These are phyloP conservation scores for Talaromyces verruculosus DNA, from an alignment of 2,329 filamentous ascomycete genomes.

Conservation along the genomic window DNA sequence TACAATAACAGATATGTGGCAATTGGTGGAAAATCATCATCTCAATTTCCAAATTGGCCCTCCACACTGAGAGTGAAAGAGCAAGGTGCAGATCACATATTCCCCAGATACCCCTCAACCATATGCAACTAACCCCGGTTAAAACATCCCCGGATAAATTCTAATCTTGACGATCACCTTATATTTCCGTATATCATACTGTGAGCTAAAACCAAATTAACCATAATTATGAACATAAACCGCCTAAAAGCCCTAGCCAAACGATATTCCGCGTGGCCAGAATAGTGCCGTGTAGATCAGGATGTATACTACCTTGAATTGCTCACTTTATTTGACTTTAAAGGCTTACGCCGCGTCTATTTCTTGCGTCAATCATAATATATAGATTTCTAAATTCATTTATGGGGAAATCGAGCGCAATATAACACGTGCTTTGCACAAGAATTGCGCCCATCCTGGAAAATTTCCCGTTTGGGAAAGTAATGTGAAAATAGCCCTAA, in stretches of 20 bases:
- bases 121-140: not conserved
- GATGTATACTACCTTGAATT: not conserved
- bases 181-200: not conserved
- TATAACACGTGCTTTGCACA: not conserved
- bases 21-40: not conserved
- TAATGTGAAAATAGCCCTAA: conserved; percentile 10
- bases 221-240: not conserved
- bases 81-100: not conserved
- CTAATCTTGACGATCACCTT: not conserved
- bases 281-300: not conserved
- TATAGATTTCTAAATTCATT: not conserved
- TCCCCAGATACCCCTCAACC: not conserved
- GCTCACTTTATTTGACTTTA: not conserved
- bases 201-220: not conserved
- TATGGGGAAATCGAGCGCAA: not conserved
- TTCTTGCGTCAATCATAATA: not conserved
- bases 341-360: not conserved
- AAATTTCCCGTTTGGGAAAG: conserved; percentile 16
- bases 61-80: not conserved
- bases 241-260: not conserved
- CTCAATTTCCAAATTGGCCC: not conserved
- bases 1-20: not conserved
- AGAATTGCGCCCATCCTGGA: not conserved
- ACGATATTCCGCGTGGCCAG: conserved; percentile 7
- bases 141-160: not conserved